Evolutionary conservation across 1,284 basidiomycete genomes (phyloP).

Genomic region (Pseudomicrostroma phylloplanum): DNA sequence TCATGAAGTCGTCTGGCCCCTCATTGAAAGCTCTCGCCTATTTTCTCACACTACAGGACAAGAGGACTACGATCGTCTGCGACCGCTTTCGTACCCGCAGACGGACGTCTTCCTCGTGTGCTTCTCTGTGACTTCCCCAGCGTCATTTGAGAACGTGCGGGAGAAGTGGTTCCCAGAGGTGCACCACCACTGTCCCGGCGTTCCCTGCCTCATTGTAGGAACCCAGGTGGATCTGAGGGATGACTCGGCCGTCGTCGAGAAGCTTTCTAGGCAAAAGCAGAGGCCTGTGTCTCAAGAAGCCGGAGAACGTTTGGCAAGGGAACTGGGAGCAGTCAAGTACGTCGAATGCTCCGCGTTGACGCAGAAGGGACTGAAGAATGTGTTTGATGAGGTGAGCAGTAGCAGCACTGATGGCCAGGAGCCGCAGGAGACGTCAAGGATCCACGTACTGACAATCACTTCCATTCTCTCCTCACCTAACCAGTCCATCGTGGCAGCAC

Average conservation of each 20-base stretch:
- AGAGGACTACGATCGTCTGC: constrained; percentile 98
- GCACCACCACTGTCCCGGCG: constrained; percentile 99
- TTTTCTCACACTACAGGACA: constrained; percentile 61
- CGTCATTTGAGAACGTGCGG: constrained; percentile 99
- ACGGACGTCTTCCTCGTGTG: constrained; percentile 99
- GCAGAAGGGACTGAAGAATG: constrained; percentile 98
- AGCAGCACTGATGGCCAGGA: neutral
- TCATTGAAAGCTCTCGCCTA: neutral
- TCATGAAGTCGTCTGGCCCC: neutral
- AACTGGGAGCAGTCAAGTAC: constrained; percentile 96
- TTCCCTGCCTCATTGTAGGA: constrained; percentile 96
- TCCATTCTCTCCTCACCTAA: neutral
- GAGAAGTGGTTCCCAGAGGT: constrained; percentile 99
- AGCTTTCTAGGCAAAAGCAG: constrained; percentile 92
- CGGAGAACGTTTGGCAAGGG: constrained; percentile 87
- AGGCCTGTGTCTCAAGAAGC: constrained; percentile 78
- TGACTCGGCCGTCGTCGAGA: constrained; percentile 86
- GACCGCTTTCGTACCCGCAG: constrained; percentile 97
- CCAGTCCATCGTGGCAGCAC: constrained; percentile 93
- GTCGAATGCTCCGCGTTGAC: constrained; percentile 98
- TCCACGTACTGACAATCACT: constrained; percentile 14
- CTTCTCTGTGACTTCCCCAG: constrained; percentile 96
- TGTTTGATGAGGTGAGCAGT: constrained; percentile 75
- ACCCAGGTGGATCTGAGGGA: constrained; percentile 97
- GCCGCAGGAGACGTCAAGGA: neutral